Conservation (phyloP, 352 stramenopile species). For the Phytophthora capsici region DNA sequence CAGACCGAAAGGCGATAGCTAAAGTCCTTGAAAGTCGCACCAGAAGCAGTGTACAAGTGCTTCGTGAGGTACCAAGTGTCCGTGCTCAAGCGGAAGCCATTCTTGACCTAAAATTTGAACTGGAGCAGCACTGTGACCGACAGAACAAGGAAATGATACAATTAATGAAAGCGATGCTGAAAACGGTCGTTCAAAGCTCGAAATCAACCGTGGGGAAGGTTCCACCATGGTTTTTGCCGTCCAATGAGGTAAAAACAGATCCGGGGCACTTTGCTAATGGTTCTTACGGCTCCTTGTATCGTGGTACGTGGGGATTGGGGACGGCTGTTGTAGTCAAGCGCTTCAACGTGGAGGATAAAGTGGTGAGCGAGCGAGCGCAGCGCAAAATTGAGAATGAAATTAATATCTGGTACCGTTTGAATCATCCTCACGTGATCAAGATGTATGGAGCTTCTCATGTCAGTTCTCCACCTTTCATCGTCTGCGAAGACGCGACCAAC, state of each 20-base stretch:
- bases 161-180: conserved; percentile 11
- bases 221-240: conserved; percentile 27
- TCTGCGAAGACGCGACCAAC: conserved; percentile 32
- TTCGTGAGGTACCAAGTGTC: conserved; percentile 9
- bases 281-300: conserved; percentile 32
- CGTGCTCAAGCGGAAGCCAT: conserved; percentile 13
- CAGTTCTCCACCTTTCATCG: conserved; percentile 27
- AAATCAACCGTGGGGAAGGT: conserved; percentile 2
- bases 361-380: conserved; percentile 2
- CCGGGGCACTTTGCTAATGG: conserved; percentile 21
- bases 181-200: conserved; percentile 19
- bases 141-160: neutral
- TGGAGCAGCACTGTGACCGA: neutral
- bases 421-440: conserved; percentile 5
- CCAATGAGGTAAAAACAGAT: conserved; percentile 20
- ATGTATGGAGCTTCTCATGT: conserved; percentile 44
- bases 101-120: conserved; percentile 21
- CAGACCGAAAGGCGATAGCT: conserved; percentile 4
- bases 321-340: conserved; percentile 46
- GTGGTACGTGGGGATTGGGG: conserved; percentile 21
- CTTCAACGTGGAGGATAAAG: conserved; percentile 20
- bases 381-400: conserved; percentile 33
- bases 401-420: conserved; percentile 32
- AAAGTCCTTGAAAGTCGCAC: neutral
- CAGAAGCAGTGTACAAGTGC: neutral